A percentile compares a stretch with the other conserved stretches of the same genome.
These are phyloP conservation scores for Pestalotiopsis sp. DNA, from an alignment of 2,329 filamentous ascomycete genomes.

Conservation along the genomic window DNA sequence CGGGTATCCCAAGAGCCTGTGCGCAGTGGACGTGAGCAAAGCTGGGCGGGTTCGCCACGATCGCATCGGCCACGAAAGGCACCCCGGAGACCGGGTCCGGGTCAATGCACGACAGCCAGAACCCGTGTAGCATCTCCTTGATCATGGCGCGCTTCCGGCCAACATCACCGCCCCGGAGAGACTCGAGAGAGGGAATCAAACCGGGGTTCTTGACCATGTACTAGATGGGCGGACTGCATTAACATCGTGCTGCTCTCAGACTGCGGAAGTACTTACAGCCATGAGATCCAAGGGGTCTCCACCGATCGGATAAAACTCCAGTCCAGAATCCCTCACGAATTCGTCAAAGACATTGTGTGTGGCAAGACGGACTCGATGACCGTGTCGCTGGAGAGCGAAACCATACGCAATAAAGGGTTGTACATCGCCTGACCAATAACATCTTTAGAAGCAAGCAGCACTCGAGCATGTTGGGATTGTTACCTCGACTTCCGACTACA, in stretches of 20 bases:
- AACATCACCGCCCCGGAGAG: slow-evolving; percentile 29
- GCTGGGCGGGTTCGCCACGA: slow-evolving; percentile 28
- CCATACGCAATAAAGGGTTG: slow-evolving; percentile 53
- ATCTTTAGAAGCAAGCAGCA: neutral
- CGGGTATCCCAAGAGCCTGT: slow-evolving; percentile 57
- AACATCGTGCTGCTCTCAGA: too few relatives aligned
- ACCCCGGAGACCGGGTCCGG: slow-evolving; percentile 19
- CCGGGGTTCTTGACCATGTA: slow-evolving; percentile 35
- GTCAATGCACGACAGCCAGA: slow-evolving; percentile 33
- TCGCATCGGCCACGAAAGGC: slow-evolving; percentile 27
- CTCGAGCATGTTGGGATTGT: neutral
- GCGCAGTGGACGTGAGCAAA: slow-evolving; percentile 38
- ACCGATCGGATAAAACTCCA: slow-evolving; percentile 50
- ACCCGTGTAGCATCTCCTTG: slow-evolving; percentile 30
- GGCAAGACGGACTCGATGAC: slow-evolving; percentile 46
- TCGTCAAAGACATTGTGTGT: slow-evolving; percentile 43
- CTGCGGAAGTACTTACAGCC: neutral
- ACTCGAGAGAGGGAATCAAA: slow-evolving; percentile 30
- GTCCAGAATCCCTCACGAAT: slow-evolving; percentile 37
- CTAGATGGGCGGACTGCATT: neutral
- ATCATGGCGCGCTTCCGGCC: slow-evolving; percentile 29
- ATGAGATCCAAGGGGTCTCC: slow-evolving; percentile 35
- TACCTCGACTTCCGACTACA: slow-evolving; percentile 21
- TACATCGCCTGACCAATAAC: slow-evolving; percentile 40
- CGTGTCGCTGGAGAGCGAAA: slow-evolving; percentile 40